Evolutionary conservation across 1,139 yeast species (phyloP).

Genomic region (Eremothecium gossypii): DNA sequence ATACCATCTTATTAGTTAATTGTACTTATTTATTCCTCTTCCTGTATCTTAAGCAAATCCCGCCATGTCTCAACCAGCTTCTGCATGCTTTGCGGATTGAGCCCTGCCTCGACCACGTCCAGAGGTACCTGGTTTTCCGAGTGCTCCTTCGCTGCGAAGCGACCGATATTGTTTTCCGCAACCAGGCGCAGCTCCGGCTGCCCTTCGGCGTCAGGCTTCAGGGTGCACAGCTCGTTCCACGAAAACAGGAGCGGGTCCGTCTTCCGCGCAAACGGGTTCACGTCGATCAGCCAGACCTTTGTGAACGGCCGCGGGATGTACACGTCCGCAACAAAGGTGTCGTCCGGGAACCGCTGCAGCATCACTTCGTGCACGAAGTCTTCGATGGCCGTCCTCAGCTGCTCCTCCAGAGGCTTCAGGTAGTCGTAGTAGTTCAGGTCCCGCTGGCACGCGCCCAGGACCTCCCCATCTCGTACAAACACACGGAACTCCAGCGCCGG

Average conservation of each 20-base stretch:
- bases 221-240: slow-evolving; percentile 62
- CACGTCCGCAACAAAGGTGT: slow-evolving; percentile 61
- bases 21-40: slow-evolving; percentile 12
- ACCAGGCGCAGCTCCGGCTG: slow-evolving; percentile 57
- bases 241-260: slow-evolving; percentile 71
- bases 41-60: slow-evolving; percentile 29
- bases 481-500: slow-evolving; percentile 90
- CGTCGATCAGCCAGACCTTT: slow-evolving; percentile 61
- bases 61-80: slow-evolving; percentile 59
- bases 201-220: slow-evolving; percentile 25
- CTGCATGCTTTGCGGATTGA: slow-evolving; percentile 53
- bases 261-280: slow-evolving; percentile 73
- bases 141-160: slow-evolving; percentile 73
- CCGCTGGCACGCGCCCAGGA: slow-evolving; percentile 74
- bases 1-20: neutral
- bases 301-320: slow-evolving; percentile 70
- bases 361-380: slow-evolving; percentile 45
- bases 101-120: slow-evolving; percentile 79
- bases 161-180: slow-evolving; percentile 53
- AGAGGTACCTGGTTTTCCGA: slow-evolving; percentile 86
- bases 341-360: slow-evolving; percentile 43
- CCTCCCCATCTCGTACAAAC: slow-evolving; percentile 52
- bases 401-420: slow-evolving; percentile 40
- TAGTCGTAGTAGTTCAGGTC: slow-evolving; percentile 78
- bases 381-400: slow-evolving; percentile 42